These are phyloP conservation scores for Hydrangea macrophylla DNA, from an alignment of 148 eudicot species.

Conservation along the genomic window DNA sequence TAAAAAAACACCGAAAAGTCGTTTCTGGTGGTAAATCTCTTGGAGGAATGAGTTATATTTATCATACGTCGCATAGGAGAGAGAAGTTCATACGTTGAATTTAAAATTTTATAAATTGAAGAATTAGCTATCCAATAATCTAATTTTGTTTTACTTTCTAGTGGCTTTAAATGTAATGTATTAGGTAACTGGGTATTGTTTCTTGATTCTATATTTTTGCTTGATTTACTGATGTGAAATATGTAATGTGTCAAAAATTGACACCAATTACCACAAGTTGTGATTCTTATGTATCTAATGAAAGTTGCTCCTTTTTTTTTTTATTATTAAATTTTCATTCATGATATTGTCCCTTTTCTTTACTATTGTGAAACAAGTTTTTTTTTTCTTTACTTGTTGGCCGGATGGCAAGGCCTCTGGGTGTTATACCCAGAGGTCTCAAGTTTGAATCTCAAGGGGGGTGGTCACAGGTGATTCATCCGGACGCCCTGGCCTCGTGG, in stretches of 20 bases:
- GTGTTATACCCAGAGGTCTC: too few species aligned
- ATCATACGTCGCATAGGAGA: neutral
- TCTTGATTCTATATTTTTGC: neutral
- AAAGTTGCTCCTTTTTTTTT: neutral
- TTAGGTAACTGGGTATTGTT: neutral
- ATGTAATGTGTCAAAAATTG: neutral
- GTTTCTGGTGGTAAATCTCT: neutral
- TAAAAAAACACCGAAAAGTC: neutral
- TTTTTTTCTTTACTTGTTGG: too few species aligned
- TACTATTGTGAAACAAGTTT: too few species aligned
- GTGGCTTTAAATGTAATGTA: neutral
- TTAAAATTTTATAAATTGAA: neutral
- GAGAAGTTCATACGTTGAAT: neutral
- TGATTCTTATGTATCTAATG: neutral
- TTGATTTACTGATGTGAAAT: neutral
- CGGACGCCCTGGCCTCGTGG: too few species aligned
- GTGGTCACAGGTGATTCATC: too few species aligned
- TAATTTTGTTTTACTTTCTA: neutral
- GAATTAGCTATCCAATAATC: constrained; percentile 2
- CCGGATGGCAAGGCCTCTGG: too few species aligned
- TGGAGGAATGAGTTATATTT: neutral
- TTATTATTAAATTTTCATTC: too few species aligned
- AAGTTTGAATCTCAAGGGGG: too few species aligned
- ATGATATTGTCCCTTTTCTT: too few species aligned
- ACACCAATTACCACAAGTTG: neutral